phyloP scores from a whole-genome alignment of 257 asterid species.

The Knoxia roxburghii region DNA sequence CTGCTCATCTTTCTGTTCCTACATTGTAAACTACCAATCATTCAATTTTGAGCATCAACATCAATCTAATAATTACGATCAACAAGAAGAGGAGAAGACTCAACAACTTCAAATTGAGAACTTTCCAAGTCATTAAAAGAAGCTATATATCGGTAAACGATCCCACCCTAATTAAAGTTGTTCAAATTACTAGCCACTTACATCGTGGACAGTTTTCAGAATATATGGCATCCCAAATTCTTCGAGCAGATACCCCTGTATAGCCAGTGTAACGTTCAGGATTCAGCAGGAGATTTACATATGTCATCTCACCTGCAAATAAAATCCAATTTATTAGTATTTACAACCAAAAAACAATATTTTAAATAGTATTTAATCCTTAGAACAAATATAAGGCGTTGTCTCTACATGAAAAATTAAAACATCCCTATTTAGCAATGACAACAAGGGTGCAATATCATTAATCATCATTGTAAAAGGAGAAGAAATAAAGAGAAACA shows the following conservation, averaged over 20 bases:
- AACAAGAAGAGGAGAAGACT: neutral
- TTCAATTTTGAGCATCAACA: neutral
- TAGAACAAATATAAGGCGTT: neutral
- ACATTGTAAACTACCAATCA: neutral
- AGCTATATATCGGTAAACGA: neutral
- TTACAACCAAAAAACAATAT: conserved; percentile 1
- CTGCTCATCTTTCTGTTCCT: neutral
- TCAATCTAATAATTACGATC: neutral
- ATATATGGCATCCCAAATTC: conserved; percentile 93
- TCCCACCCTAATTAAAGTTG: conserved; percentile 2
- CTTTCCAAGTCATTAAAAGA: neutral
- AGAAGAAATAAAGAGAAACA: neutral
- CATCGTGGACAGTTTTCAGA: conserved; percentile 93
- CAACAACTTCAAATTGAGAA: neutral
- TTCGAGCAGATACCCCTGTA: conserved; percentile 84
- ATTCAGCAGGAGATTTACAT: conserved; percentile 79
- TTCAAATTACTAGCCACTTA: conserved; percentile 31
- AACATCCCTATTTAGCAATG: too few species aligned
- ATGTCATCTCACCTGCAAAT: conserved; percentile 85
- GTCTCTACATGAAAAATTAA: neutral
- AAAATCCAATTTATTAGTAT: neutral
- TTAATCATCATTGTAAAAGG: neutral
- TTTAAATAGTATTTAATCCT: neutral
- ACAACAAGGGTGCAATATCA: too few species aligned
- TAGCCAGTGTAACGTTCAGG: conserved; percentile 96